Evolutionary conservation across 176 grass and related monocot genomes (phyloP), one percentile per base, ranked within the genome.

Genomic region (Lolium rigidum): DNA sequence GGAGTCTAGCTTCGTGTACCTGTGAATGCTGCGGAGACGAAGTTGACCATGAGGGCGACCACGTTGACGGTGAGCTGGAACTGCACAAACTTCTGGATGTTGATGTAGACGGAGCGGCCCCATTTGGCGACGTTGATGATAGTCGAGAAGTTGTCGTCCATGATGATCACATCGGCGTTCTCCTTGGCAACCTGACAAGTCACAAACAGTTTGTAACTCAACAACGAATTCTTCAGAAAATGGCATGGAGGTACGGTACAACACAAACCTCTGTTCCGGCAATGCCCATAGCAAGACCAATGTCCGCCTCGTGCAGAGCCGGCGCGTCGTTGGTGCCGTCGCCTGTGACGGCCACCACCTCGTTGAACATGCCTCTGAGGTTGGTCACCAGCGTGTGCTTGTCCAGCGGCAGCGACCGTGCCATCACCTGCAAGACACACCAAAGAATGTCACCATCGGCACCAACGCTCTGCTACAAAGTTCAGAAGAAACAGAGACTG

Each of bases 81-180:
- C 80, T 98, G 95, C 43, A 98, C 95, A 62, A 98, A 95, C 76
- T 98, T 98, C 84, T 98, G 95, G 75, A 98, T 98, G 77, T 98
- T 98, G 81, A 95, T 98, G 86, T 95, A 98, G 3, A 98, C 95
- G 0, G 95, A 90, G 17, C 95, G 95, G 0, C 95, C 95, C 95
- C 95, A 98, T 93, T 93, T 98, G 28, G 95, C 83, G 0, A 98
- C 93, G 52, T 98, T 98, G 76, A 92, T 98, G 51, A 98, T 98
- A 6, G 95, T 87, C 9, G 93, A 82, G 80, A 98, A 98, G 70
- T 98, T 98, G 81, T 98, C 95, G 50, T 95, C 95, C 91, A 98
- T 90, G 70, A 98, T 93, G 18, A 98, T 93, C 72, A 98, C 93
- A 71, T 98, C 95, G 1, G 95, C 95, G 65, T 95, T 98, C 90